phyloP scores from a whole-genome alignment of 1,284 basidiomycete genomes.

The Ceratobasidium sp. region DNA sequence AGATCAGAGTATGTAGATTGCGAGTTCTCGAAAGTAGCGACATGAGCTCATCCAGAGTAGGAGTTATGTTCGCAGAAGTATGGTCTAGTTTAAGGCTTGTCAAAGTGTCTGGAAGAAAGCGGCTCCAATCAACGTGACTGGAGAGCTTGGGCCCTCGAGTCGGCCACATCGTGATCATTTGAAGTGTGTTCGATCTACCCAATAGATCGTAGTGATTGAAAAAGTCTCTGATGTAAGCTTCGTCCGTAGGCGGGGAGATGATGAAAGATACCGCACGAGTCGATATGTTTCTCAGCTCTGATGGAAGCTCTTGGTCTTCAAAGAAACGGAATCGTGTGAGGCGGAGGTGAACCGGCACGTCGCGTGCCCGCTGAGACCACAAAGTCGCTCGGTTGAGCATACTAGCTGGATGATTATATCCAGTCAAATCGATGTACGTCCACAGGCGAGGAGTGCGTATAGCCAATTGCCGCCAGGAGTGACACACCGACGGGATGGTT shows the following conservation, averaged over 20 bases:
- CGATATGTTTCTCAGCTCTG: background rate
- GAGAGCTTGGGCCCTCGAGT: background rate
- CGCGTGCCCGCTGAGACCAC: background rate
- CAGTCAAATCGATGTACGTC: background rate
- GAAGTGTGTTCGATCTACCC: background rate
- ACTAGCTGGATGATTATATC: background rate
- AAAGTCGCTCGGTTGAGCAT: background rate
- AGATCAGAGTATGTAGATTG: background rate
- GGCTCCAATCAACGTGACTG: background rate
- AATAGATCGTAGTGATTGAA: background rate
- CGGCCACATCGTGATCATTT: background rate
- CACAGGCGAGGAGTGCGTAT: background rate
- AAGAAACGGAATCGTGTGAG: background rate
- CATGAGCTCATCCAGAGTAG: constrained; percentile 8
- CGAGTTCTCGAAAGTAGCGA: background rate
- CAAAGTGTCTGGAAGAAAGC: constrained; percentile 3
- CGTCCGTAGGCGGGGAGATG: background rate
- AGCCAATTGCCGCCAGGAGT: constrained; percentile 1
- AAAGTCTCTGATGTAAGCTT: background rate
- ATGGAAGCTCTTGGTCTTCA: background rate
- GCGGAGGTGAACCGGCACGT: background rate
- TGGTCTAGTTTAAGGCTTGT: background rate
- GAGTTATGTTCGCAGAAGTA: constrained; percentile 7
- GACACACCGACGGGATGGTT: background rate
- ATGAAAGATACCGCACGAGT: background rate